Base-by-base conservation (phyloP, 257 asterid genomes). In the Leptodermis oblonga region DNA sequence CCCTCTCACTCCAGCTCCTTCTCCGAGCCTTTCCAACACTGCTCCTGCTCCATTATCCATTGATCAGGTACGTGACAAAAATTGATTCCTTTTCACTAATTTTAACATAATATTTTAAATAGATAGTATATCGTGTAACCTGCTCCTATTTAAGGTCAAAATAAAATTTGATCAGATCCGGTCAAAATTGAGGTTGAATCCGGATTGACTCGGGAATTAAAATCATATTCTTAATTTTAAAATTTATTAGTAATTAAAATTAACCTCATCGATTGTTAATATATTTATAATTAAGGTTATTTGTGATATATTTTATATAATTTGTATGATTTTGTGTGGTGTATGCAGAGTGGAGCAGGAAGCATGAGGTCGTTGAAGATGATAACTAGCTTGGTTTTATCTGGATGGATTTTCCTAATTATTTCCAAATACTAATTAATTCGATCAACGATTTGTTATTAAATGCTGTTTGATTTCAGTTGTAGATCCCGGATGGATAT, bases 271-370 rank as follows among this genome's bases (percentile, higher is more conserved):
- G n/a, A n/a, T n/a, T n/a, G n/a, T n/a, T n/a, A n/a, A n/a, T n/a
- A n/a, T n/a, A n/a, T n/a, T n/a, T n/a, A n/a, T n/a, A n/a, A 18
- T 17, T 51, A 52, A 9, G 30, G 12, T n/a, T n/a, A n/a, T n/a
- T n/a, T 55, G 34, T 55, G 34, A 55, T 4, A 55, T 22, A 11
- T 4, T 53, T 49, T 17, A 17, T 49, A 18, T 20, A 25, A 39
- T 51, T 53, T 53, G 15, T 23, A 8, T 23, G 5, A 18, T 36
- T 52, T 33, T 75, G 4, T 0, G 4, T 65, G 20, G 43, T 25
- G 9, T 39, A 46, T 76, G 83, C 95, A 91, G 96, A 87, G 93
- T 78, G 96, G 95, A 80, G 88, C 78, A 45, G 78, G 73, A 54
- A 23, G 78, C 61, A 13, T 78, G 71, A 26, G 70, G 33, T 62